Conservation (phyloP, 345 rosid genomes). For the Gynandropsis gynandra region DNA sequence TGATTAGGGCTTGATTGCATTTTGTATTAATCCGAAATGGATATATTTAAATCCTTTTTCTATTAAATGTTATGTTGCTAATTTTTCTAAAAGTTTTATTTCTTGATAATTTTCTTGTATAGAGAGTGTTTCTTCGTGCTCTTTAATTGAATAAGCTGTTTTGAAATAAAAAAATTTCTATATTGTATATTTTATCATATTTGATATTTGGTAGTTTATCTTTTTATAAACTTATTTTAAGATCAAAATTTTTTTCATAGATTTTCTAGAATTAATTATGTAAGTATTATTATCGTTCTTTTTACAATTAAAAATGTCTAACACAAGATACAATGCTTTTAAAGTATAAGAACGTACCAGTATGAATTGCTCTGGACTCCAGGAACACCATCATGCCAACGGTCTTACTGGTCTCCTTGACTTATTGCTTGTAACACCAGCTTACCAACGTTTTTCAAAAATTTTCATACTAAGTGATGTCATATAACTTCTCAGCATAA, state of each 20-base stretch:
- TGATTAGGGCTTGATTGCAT: neutral
- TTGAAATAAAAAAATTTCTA: neutral
- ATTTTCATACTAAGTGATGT: too few species aligned
- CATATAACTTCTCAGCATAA: too few species aligned
- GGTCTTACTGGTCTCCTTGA: too few species aligned
- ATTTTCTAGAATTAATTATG: conserved; percentile 3
- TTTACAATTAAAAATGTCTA: too few species aligned
- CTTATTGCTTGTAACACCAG: too few species aligned
- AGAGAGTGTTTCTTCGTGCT: neutral
- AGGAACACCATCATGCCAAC: too few species aligned
- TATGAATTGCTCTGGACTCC: too few species aligned
- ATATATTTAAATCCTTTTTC: conserved; percentile 8
- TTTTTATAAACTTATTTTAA: neutral
- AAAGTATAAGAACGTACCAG: too few species aligned
- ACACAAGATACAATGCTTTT: too few species aligned
- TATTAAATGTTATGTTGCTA: neutral
- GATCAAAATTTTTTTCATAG: neutral
- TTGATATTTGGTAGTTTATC: neutral
- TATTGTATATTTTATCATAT: neutral
- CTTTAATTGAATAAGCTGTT: neutral
- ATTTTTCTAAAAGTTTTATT: neutral
- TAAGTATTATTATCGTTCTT: too few species aligned
- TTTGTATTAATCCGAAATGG: neutral
- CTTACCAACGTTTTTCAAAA: too few species aligned
- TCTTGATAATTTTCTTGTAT: conserved; percentile 5